Percentiles rank a stretch among this genome's conserved stretches.
These are phyloP conservation scores for Termitomyces sp. DNA, from an alignment of 768 basidiomycete species.

Conservation along the genomic window DNA sequence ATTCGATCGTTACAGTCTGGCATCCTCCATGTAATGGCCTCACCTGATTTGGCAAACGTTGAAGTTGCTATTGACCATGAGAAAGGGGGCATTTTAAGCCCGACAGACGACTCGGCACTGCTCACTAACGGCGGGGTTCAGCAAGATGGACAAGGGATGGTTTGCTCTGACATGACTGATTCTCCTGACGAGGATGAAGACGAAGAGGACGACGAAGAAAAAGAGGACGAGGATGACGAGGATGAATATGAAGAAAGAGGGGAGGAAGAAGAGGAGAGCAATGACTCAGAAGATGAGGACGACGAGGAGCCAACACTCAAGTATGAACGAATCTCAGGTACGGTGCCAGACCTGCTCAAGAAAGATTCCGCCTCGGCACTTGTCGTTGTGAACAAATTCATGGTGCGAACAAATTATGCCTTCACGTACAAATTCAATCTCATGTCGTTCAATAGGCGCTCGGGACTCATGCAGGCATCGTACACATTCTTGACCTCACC, in stretches of 20 bases:
- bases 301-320: slow-evolving; percentile 92
- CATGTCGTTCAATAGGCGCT: slow-evolving; percentile 52
- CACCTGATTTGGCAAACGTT: not conserved
- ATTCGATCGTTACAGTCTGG: not conserved
- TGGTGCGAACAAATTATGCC: slow-evolving; percentile 38
- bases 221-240: slow-evolving; percentile 6
- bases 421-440: slow-evolving; percentile 2
- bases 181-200: slow-evolving; percentile 18
- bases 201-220: slow-evolving; percentile 13
- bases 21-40: slow-evolving; percentile 12
- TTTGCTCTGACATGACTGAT: slow-evolving; percentile 11
- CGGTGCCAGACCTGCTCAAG: slow-evolving; percentile 69
- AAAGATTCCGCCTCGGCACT: slow-evolving; percentile 89
- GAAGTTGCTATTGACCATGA: not conserved
- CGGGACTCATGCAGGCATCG: slow-evolving; percentile 90
- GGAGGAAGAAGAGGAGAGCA: slow-evolving; percentile 25
- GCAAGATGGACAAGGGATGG: not conserved
- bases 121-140: not conserved
- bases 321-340: slow-evolving; percentile 76
- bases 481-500: slow-evolving; percentile 75
- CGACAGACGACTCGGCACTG: not conserved
- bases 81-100: not conserved
- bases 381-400: slow-evolving; percentile 61
- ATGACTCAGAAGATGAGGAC: slow-evolving; percentile 59
- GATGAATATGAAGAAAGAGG: slow-evolving; percentile 20